A percentile compares a stretch with the other conserved stretches of the same genome.
These are phyloP conservation scores for Anisodus acutangulus DNA, from an alignment of 257 asterid genomes.

Conservation along the genomic window DNA sequence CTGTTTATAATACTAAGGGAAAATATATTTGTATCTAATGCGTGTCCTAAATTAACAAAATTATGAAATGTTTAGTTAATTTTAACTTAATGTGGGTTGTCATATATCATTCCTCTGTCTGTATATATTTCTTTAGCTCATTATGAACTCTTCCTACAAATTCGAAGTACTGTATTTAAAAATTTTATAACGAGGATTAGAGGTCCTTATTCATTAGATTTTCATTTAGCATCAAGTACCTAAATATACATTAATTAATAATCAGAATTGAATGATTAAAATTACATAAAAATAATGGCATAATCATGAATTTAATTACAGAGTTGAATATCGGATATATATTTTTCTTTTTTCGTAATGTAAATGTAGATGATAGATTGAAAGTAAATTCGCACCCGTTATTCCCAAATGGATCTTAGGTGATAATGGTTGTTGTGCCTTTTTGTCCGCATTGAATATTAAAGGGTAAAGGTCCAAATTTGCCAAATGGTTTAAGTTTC, in stretches of 20 bases:
- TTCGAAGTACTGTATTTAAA: not conserved
- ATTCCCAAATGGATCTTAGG: not conserved
- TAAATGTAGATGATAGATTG: not conserved
- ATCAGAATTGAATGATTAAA: not conserved
- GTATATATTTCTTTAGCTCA: not conserved
- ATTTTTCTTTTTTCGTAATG: not conserved
- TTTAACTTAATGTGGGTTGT: not conserved
- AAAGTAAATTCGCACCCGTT: not conserved
- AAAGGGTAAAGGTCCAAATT: not conserved
- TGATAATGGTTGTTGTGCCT: not conserved
- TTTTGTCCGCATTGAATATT: no score
- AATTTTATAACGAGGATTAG: not conserved
- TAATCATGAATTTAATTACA: not conserved
- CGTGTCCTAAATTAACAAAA: not conserved
- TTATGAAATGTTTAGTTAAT: not conserved
- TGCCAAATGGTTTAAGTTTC: not conserved
- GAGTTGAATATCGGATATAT: not conserved
- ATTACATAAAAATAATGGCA: not conserved
- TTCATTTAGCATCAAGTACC: not conserved
- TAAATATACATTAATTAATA: not conserved
- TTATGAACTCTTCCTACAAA: no score
- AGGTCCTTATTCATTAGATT: not conserved
- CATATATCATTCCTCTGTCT: not conserved
- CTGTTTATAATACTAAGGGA: not conserved
- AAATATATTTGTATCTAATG: not conserved